These are phyloP conservation scores for Blepharisma japonicum DNA, from an alignment of 73 alveolate species.

Conservation along the genomic window DNA sequence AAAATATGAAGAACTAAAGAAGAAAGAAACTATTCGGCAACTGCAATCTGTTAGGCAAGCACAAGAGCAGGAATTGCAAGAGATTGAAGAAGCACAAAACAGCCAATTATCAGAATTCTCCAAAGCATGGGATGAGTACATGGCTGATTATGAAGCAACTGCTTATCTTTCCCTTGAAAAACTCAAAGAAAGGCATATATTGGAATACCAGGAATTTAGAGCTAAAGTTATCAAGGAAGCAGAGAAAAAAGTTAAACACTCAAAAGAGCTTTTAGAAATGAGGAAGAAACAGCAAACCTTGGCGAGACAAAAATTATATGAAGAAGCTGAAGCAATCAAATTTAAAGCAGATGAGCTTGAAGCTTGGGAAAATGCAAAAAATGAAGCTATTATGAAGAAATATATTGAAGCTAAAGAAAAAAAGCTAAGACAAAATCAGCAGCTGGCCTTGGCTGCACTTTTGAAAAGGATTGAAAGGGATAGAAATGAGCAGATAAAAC, in stretches of 20 bases:
- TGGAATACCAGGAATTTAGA: slow-evolving; percentile 47
- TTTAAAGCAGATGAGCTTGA: slow-evolving; percentile 56
- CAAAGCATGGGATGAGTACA: slow-evolving; percentile 75
- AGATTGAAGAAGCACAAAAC: slow-evolving; percentile 54
- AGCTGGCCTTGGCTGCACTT: slow-evolving; percentile 60
- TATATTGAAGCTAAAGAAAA: slow-evolving; percentile 41
- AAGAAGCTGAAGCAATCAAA: slow-evolving; percentile 59
- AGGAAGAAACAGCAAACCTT: slow-evolving; percentile 52
- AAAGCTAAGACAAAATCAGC: slow-evolving; percentile 55
- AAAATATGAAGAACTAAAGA: slow-evolving; percentile 47
- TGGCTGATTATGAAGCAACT: slow-evolving; percentile 77
- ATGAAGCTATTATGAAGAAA: slow-evolving; percentile 52
- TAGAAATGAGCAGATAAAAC: slow-evolving; percentile 67
- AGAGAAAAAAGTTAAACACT: slow-evolving; percentile 48
- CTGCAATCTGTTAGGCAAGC: slow-evolving; percentile 49
- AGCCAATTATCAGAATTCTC: slow-evolving; percentile 53
- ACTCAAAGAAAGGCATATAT: slow-evolving; percentile 56
- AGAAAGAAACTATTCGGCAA: slow-evolving; percentile 54
- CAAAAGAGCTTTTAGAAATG: slow-evolving; percentile 57
- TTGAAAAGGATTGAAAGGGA: slow-evolving; percentile 68
- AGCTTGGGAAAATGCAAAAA: slow-evolving; percentile 48
- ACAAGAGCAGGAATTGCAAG: slow-evolving; percentile 52
- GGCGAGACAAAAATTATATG: slow-evolving; percentile 51
- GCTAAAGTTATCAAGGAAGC: slow-evolving; percentile 47
- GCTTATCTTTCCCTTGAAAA: slow-evolving; percentile 67